phyloP scores from a whole-genome alignment of 306 rosid species.

The Pyrus bretschneideri region DNA sequence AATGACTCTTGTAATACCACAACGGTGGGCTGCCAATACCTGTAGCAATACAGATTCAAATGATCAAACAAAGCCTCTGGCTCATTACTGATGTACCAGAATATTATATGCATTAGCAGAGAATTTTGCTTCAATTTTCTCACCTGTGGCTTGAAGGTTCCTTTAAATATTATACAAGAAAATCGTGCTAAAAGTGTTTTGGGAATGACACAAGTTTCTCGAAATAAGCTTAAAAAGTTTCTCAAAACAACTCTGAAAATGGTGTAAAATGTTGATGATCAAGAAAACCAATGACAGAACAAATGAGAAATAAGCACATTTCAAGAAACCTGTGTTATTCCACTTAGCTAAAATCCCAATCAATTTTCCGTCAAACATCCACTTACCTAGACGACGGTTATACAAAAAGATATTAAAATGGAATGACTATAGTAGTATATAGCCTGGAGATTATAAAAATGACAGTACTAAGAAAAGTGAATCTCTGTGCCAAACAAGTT shows the following conservation, averaged over 20 bases:
- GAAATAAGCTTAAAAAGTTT: neutral
- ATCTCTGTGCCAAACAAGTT: neutral
- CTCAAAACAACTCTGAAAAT: neutral
- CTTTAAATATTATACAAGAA: no score
- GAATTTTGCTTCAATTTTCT: neutral
- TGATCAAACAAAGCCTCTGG: neutral
- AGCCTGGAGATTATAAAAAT: neutral
- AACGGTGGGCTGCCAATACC: conserved; percentile 95
- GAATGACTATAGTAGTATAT: neutral
- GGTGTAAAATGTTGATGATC: neutral
- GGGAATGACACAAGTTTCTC: neutral
- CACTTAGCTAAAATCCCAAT: neutral
- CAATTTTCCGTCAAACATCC: neutral
- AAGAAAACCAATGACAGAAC: neutral
- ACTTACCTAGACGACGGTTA: neutral
- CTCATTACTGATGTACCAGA: neutral
- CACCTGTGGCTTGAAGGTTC: no score
- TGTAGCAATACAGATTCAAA: conserved; percentile 27
- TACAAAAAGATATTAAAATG: neutral
- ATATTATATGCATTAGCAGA: neutral
- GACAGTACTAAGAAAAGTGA: neutral
- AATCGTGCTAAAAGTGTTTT: neutral
- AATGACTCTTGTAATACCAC: conserved; percentile 82
- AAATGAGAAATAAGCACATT: neutral
- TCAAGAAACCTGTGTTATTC: neutral